phyloP scores from a whole-genome alignment of 441 rosid genomes.

The Pelargonium citronellum region DNA sequence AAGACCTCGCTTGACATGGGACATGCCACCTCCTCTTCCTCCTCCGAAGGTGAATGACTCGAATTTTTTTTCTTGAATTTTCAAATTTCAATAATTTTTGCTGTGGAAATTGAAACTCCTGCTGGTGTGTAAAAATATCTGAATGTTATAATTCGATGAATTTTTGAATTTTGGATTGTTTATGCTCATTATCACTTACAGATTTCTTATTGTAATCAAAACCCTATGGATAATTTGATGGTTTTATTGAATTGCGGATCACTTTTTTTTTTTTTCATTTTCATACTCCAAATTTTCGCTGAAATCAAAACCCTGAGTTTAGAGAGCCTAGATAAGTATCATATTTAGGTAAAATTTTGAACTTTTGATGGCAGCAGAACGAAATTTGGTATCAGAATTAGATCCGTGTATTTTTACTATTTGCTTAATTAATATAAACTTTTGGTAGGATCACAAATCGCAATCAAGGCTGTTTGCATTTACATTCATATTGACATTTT shows the following conservation, averaged over 20 bases:
- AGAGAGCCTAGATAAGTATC: too few species aligned
- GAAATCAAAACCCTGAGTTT: not conserved
- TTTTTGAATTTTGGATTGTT: not conserved
- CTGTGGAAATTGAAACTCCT: too few species aligned
- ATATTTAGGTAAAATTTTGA: not conserved
- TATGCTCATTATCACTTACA: not conserved
- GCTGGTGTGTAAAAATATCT: too few species aligned
- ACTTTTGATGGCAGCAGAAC: not conserved
- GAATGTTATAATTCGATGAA: not conserved
- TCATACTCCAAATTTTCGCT: not conserved
- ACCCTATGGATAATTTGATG: not conserved
- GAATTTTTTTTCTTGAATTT: conserved; percentile 8
- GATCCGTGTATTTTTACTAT: not conserved
- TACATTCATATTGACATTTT: conserved; percentile 5
- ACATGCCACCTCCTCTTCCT: conserved; percentile 52
- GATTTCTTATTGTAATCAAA: not conserved
- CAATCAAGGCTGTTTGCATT: not conserved
- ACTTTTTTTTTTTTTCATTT: not conserved
- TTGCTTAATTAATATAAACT: not conserved
- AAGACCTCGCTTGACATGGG: conserved; percentile 76
- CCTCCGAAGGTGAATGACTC: conserved; percentile 41
- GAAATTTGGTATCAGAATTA: not conserved
- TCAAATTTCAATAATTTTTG: not conserved
- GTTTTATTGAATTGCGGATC: not conserved
- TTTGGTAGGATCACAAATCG: not conserved